Base-by-base conservation (phyloP, 768 basidiomycete species). In the Pleurotus cornucopiae region DNA sequence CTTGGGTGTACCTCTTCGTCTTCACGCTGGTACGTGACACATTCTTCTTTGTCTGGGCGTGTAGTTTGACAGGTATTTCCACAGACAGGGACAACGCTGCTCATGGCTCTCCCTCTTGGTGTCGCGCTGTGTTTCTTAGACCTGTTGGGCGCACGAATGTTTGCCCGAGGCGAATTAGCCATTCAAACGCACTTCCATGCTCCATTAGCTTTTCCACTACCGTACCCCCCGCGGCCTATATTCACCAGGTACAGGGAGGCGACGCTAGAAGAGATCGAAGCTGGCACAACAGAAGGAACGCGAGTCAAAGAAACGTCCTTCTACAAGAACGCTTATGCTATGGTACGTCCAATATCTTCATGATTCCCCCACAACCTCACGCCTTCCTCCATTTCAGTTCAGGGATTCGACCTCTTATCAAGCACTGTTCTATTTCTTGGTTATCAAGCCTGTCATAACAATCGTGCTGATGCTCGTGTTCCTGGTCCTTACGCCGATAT, bases 391-490 rank as follows among this genome's bases (percentile, higher is more conserved):
- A 52, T 30, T 13, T 20, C 26, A 91, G 89, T 92, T 92, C 69
- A 85, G 86, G 41, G 90, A 92, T 63, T 73, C 86, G 39, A 89
- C 86, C 4, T 88, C 90, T 14, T 92, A 90, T 68, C 88, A 89
- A 72, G 86, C 91, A 0, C 77, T 93, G 2, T 92, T 93, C 75
- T 92, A 93, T 67, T 93, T 93, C 71, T 79, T 93, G 58, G 88
- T 92, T 49, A 84, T 93, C 74, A 93, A 93, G 67, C 89, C 91
- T 2, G 77, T 82, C 26, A 88, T 92, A 67, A 90, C 89, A 1
- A 69, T 93, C 23, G 71, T 87, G 14, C 72, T 91, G 37, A 78
- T 81, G 4, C 66, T 89, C 12, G 61, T 72, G 18, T 66, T 89
- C 49, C 39, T 89, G 13, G 69, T 80, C 12, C 58, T 89, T 56